Percentiles rank a stretch among this genome's conserved stretches.
Evolutionary conservation across 768 basidiomycete genomes (phyloP).

Genomic region (Mycena floridula): DNA sequence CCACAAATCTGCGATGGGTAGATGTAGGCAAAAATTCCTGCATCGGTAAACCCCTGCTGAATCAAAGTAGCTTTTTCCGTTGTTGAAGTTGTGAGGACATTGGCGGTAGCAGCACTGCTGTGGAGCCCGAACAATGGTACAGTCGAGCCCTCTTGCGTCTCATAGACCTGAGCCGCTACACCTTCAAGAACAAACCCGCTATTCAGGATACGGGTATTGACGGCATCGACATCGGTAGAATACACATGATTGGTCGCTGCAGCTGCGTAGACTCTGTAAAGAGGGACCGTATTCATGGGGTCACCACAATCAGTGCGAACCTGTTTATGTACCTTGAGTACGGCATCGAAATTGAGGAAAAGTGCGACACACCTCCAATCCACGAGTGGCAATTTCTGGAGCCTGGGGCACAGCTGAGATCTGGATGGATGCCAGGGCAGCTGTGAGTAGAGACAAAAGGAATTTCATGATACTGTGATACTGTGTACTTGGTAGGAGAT

Average conservation of each 20-base stretch:
- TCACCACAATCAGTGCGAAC: background rate
- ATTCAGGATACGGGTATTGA: background rate
- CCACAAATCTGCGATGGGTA: conserved; percentile 7
- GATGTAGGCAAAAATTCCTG: background rate
- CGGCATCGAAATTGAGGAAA: background rate
- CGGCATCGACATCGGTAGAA: background rate
- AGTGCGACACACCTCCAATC: background rate
- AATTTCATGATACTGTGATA: background rate
- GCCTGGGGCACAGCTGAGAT: background rate
- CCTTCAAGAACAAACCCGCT: background rate
- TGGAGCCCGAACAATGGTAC: conserved; percentile 1
- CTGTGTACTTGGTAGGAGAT: no score
- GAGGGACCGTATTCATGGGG: conserved; percentile 1
- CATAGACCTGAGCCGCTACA: conserved; percentile 1
- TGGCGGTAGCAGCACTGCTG: background rate
- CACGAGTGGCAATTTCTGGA: background rate
- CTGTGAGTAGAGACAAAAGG: background rate
- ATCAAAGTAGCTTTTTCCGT: background rate
- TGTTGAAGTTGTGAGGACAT: background rate
- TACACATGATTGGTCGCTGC: background rate
- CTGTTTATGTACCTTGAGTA: background rate
- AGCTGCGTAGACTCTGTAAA: background rate
- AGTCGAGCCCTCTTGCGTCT: conserved; percentile 4
- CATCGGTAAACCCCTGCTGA: background rate
- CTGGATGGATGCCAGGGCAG: background rate